Evolutionary conservation across 352 stramenopile genomes (phyloP).

Genomic region (Aphanomyces stellatus): DNA sequence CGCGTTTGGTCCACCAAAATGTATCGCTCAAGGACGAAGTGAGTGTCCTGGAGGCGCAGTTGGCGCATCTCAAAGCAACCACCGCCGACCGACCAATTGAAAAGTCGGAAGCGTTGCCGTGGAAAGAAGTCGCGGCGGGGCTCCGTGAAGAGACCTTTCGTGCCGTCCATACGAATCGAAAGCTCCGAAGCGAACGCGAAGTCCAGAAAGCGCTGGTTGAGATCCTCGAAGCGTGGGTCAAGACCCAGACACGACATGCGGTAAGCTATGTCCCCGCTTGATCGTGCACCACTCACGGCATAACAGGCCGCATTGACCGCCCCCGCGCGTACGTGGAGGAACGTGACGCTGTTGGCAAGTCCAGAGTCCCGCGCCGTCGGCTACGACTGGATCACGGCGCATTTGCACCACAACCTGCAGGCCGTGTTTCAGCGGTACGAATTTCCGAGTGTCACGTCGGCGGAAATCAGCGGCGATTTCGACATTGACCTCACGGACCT

Average conservation of each 20-base stretch:
- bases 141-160: background rate
- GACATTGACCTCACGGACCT: background rate
- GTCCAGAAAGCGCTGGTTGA: background rate
- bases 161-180: background rate
- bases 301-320: background rate
- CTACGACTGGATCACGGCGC: slow-evolving; percentile 14
- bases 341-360: background rate
- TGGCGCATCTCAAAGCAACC: background rate
- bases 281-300: background rate
- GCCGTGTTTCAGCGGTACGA: background rate
- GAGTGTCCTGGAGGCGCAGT: background rate
- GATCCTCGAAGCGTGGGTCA: background rate
- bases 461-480: slow-evolving; percentile 5
- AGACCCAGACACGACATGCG: background rate
- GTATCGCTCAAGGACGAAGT: slow-evolving; percentile 1
- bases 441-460: background rate
- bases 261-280: background rate
- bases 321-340: background rate
- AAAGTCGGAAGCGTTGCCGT: background rate
- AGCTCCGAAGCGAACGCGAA: background rate
- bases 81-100: background rate
- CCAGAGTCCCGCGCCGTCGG: background rate
- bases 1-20: background rate
- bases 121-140: slow-evolving; percentile 5
- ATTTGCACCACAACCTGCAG: slow-evolving; percentile 9